These are phyloP conservation scores for Mortierella sp. DNA, from an alignment of 371 early-diverging fungal genomes.

Conservation along the genomic window DNA sequence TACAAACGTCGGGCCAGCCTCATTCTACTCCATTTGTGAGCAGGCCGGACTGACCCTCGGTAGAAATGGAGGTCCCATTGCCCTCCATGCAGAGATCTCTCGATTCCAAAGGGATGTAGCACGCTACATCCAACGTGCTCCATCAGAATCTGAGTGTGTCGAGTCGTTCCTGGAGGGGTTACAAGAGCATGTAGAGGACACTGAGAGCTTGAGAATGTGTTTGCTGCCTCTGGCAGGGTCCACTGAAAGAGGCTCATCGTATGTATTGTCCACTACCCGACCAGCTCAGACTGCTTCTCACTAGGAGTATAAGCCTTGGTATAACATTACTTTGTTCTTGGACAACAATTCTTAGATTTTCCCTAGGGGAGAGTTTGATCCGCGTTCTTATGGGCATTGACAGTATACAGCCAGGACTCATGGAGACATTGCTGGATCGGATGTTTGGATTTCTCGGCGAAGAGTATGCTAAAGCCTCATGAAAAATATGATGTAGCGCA, in stretches of 20 bases:
- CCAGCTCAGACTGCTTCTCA: no score
- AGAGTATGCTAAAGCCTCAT: constrained; percentile 51
- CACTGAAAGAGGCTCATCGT: constrained; percentile 20
- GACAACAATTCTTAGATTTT: not conserved
- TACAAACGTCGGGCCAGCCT: constrained; percentile 12
- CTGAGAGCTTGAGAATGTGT: constrained; percentile 20
- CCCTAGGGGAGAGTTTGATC: constrained; percentile 66
- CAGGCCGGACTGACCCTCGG: constrained; percentile 41
- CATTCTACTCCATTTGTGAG: constrained; percentile 32
- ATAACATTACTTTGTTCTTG: no score
- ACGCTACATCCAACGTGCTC: constrained; percentile 23
- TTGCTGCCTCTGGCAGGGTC: constrained; percentile 20
- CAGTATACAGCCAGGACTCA: constrained; percentile 67
- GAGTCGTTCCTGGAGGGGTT: constrained; percentile 33
- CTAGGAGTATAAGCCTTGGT: no score
- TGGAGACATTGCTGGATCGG: constrained; percentile 72
- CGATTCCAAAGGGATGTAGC: constrained; percentile 44
- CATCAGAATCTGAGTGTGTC: constrained; percentile 6
- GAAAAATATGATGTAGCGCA: not conserved
- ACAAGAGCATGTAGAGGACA: constrained; percentile 44
- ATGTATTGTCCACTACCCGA: no score
- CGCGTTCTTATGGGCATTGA: constrained; percentile 73
- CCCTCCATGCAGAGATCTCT: constrained; percentile 34
- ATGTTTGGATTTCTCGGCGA: constrained; percentile 74
- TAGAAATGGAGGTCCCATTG: constrained; percentile 18